Conservation (phyloP, 768 basidiomycete genomes). For the Tubosaeta brunneosetosa region DNA sequence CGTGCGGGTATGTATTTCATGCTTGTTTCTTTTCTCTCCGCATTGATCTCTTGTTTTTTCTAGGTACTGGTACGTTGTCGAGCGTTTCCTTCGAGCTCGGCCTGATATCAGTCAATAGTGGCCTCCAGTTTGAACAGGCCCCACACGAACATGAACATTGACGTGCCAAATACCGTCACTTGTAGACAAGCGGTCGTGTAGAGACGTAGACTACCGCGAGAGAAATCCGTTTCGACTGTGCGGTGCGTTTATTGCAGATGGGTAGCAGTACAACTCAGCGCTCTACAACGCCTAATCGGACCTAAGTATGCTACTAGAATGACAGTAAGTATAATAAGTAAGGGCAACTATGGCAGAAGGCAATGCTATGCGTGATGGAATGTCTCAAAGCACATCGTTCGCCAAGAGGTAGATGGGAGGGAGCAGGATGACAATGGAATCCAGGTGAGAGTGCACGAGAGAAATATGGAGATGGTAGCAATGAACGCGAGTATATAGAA, state of each 20-base stretch:
- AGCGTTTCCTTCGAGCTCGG: neutral
- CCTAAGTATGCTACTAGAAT: constrained; percentile 32
- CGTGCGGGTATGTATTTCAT: constrained; percentile 75
- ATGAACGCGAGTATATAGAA: constrained; percentile 24
- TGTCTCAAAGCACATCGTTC: constrained; percentile 6
- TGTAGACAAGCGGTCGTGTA: constrained; percentile 6
- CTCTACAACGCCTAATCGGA: constrained; percentile 28
- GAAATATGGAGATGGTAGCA: constrained; percentile 26
- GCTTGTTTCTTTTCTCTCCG: neutral
- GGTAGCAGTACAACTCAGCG: constrained; percentile 30
- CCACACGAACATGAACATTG: constrained; percentile 55
- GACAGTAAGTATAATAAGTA: constrained; percentile 30
- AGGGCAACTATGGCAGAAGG: constrained; percentile 15
- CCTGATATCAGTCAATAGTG: constrained; percentile 43
- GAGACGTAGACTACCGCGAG: constrained; percentile 6
- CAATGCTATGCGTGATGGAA: constrained; percentile 13
- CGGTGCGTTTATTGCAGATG: constrained; percentile 23
- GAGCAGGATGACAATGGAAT: constrained; percentile 17
- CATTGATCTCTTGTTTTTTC: constrained; percentile 10
- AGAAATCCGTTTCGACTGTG: constrained; percentile 10
- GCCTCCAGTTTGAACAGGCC: constrained; percentile 84
- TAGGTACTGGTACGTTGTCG: constrained; percentile 46
- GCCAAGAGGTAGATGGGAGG: constrained; percentile 13
- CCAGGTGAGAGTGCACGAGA: constrained; percentile 25
- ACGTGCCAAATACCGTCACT: neutral